Percentiles rank a stretch among this genome's conserved stretches.
phyloP scores from a whole-genome alignment of 2,329 filamentous ascomycete species.

The Alternaria alternata region DNA sequence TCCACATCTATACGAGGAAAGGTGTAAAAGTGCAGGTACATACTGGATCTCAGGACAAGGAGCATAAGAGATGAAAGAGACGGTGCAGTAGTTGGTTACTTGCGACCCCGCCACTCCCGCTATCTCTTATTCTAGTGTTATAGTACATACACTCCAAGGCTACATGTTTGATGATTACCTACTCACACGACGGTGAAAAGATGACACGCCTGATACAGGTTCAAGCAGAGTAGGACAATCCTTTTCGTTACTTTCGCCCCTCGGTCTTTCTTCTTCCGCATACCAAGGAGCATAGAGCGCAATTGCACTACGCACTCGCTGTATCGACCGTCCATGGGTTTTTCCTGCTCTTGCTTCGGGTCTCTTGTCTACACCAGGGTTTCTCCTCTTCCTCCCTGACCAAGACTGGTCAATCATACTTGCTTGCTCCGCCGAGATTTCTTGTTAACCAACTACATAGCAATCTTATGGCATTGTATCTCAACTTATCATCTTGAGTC shows the following conservation, averaged over 20 bases:
- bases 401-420: no score
- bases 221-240: not conserved
- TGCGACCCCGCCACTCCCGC: not conserved
- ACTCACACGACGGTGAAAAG: not conserved
- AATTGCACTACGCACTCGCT: not conserved
- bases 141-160: not conserved
- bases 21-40: slow-evolving; percentile 29
- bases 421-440: not conserved
- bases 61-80: not conserved
- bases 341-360: not conserved
- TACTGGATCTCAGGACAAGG: not conserved
- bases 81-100: not conserved
- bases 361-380: not conserved
- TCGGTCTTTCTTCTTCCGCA: not conserved
- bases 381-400: no score
- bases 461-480: no score
- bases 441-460: not conserved
- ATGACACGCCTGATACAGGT: not conserved
- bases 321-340: not conserved
- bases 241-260: not conserved
- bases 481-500: no score
- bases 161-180: not conserved
- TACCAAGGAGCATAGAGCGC: not conserved
- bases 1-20: slow-evolving; percentile 28
- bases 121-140: not conserved